Evolutionary conservation across 176 grass and related monocot species (phyloP), one percentile per base, ranked within the genome.

Genomic region (Phoenix dactylifera): DNA sequence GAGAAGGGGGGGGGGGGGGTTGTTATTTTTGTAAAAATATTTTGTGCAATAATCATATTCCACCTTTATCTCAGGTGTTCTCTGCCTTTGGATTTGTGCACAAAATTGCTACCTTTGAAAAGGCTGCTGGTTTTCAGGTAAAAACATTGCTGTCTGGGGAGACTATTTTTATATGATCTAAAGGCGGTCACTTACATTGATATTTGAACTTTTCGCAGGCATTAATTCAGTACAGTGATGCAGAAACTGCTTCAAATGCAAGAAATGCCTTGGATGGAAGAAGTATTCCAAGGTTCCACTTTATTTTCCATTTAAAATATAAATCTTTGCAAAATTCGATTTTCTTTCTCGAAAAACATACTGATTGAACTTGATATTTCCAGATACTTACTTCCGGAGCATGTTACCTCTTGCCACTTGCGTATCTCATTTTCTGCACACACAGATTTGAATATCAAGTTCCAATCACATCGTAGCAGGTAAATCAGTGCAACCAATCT

Each of bases 21-120:
- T 44, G 10, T 44, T 44, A 12, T 44, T 44, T 44, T 44, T 12
- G 35, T 39, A 10, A 39, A 39, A 10, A 10, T 39, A 10, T 39
- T 39, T 39, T 44, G 10, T 44, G 9, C 35, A 44, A 9, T 44
- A 44, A 44, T 44, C 35, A 44, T 44, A 44, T 44, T 10, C 9
- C 3, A 68, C 10, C 7, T 79, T 55, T 62, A 0, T 26, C 28
- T 12, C 26, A 98, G 93, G 93, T 98, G 62, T 98, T 98, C 70
- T 98, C 93, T 26, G 93, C 93, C 54, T 98, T 88, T 73, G 93
- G 93, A 3, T 98, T 86, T 65, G 93, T 98, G 64, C 93, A 92
- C 79, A 98, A 98, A 72, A 88, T 98, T 75, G 93, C 93, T 55
- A 98, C 93, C n/a, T 98, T 98, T 62, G 87, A 97, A 81, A 97